A percentile compares a stretch with the other conserved stretches of the same genome.
Evolutionary conservation across 139 green algal species (phyloP).

Genomic region (Chlorella sp.): DNA sequence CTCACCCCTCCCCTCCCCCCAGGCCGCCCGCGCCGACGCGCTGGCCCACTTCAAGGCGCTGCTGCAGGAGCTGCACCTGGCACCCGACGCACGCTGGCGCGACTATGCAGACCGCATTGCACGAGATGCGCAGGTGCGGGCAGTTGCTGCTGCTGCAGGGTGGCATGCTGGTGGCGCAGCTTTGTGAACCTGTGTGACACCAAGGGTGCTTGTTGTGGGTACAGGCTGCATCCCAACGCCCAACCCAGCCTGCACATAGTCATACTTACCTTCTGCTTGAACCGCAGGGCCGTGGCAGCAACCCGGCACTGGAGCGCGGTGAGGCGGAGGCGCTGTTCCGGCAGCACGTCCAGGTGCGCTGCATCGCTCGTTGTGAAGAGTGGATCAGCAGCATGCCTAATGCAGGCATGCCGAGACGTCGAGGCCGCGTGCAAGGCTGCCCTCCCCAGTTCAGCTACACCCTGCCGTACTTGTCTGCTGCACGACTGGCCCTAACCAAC

Average conservation of each 20-base stretch:
- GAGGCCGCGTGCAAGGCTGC: no score
- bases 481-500: no score
- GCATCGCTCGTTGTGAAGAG: no score
- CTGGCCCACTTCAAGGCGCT: slow-evolving; percentile 60
- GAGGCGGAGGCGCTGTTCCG: slow-evolving; percentile 51
- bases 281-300: slow-evolving; percentile 44
- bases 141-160: no score
- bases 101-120: slow-evolving; percentile 43
- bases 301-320: slow-evolving; percentile 25
- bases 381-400: no score
- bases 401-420: no score
- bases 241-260: no score
- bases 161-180: no score
- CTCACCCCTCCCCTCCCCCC: neutral
- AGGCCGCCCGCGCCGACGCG: slow-evolving; percentile 58
- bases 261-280: no score
- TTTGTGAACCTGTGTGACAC: neutral
- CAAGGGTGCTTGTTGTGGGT: neutral
- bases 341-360: slow-evolving; percentile 38
- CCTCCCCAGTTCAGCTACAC: no score
- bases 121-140: slow-evolving; percentile 58
- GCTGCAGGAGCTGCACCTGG: slow-evolving; percentile 65
- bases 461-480: no score
- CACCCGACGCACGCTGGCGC: slow-evolving; percentile 50
- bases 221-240: no score